These are phyloP conservation scores for Globisporangium rhizosaccharum DNA, from an alignment of 352 stramenopile genomes.

Conservation along the genomic window DNA sequence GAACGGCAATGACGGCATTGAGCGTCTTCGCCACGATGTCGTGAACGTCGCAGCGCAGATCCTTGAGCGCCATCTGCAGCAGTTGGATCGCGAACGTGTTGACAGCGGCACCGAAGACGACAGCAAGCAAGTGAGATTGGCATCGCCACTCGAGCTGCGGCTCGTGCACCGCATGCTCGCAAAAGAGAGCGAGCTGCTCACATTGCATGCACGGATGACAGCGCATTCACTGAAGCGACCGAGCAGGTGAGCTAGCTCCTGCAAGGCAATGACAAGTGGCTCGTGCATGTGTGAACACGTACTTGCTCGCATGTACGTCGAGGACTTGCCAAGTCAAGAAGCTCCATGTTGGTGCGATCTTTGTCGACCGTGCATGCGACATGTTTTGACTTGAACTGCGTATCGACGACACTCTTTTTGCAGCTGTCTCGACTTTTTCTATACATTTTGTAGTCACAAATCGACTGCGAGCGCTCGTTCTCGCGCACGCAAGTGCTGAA, in stretches of 20 bases:
- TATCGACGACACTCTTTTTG: neutral
- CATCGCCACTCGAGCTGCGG: constrained; percentile 14
- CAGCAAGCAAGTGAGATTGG: neutral
- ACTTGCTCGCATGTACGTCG: too few species aligned
- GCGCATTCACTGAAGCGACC: neutral
- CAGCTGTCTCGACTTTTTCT: too few species aligned
- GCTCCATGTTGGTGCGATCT: neutral
- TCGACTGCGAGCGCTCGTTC: too few species aligned
- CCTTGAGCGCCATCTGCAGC: constrained; percentile 14
- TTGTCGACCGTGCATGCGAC: neutral
- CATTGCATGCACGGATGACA: constrained; percentile 10
- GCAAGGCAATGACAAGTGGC: too few species aligned
- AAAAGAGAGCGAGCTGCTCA: constrained; percentile 28
- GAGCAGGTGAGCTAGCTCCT: neutral
- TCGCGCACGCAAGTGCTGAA: too few species aligned
- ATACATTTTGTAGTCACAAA: too few species aligned
- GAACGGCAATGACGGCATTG: neutral
- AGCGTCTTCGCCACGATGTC: constrained; percentile 18
- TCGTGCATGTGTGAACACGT: too few species aligned
- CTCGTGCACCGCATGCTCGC: constrained; percentile 28
- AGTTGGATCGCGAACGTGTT: constrained; percentile 1
- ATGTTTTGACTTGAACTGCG: constrained; percentile 1
- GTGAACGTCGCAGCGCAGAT: constrained; percentile 22
- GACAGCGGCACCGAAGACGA: neutral
- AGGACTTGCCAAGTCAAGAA: too few species aligned